phyloP scores from a whole-genome alignment of 208 protist genomes.

The Trypanosoma cruzi region DNA sequence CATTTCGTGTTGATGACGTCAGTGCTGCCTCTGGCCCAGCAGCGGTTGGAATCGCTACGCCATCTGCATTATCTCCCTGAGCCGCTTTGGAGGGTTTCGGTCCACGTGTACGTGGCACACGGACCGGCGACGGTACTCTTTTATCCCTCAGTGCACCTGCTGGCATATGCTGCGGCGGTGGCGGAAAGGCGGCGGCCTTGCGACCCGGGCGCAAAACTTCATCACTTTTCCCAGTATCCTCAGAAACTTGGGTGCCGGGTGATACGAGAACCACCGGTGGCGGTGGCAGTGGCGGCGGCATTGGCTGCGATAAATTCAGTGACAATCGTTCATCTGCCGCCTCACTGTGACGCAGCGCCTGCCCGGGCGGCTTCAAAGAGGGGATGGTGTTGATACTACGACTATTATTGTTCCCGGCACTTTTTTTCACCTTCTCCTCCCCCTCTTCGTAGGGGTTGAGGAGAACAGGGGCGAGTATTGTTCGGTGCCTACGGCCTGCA shows the following conservation, averaged over 20 bases:
- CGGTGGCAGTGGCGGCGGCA: no score
- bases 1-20: not conserved
- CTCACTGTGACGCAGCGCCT: no score
- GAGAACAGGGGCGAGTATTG: slow-evolving; percentile 1
- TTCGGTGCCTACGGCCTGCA: not conserved
- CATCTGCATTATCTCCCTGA: not conserved
- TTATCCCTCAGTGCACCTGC: not conserved
- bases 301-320: no score
- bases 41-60: not conserved
- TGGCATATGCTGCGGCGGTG: not conserved
- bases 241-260: no score
- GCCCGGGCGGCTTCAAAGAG: no score
- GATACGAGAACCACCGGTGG: no score
- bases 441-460: slow-evolving; percentile 11
- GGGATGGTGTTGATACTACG: not conserved
- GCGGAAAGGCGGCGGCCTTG: no score
- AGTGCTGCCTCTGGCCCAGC: not conserved
- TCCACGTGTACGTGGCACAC: slow-evolving; percentile 7
- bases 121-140: not conserved
- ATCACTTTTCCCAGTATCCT: no score
- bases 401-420: not conserved
- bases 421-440: not conserved
- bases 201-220: no score
- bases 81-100: not conserved
- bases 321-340: no score